phyloP scores from a whole-genome alignment of 495 filamentous ascomycete genomes.

The Talaromyces stipitatus region DNA sequence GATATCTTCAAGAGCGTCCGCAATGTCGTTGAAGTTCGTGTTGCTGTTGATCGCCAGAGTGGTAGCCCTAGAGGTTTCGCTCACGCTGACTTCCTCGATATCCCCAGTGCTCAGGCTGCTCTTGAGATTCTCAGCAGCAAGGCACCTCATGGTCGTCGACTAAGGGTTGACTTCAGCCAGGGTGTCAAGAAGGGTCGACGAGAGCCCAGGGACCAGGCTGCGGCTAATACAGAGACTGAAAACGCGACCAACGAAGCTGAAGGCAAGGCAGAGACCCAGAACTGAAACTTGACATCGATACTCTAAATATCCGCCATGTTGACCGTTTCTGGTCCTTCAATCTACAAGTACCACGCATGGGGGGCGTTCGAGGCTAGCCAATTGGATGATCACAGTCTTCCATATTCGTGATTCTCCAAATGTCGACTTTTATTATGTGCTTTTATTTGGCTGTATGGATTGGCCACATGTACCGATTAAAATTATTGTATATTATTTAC shows the following conservation, averaged over 20 bases:
- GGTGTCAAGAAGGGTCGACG: neutral
- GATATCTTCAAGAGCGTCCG: conserved; percentile 64
- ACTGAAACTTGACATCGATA: neutral
- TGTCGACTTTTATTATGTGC: neutral
- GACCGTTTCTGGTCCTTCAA: neutral
- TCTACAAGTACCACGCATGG: neutral
- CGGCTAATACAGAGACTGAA: neutral
- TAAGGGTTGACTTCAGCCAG: conserved; percentile 58
- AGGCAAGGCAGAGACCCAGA: neutral
- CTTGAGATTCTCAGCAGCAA: conserved; percentile 47
- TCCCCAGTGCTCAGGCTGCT: conserved; percentile 52
- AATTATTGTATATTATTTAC: neutral
- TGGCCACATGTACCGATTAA: neutral
- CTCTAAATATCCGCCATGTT: neutral
- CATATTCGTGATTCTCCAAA: neutral
- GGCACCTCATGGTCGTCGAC: conserved; percentile 54
- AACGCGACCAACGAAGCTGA: neutral
- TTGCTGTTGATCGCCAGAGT: conserved; percentile 82
- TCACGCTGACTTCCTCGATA: conserved; percentile 75
- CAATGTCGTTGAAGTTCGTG: conserved; percentile 72
- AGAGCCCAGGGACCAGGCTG: no score
- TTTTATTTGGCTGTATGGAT: neutral
- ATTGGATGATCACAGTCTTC: neutral
- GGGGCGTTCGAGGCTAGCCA: neutral
- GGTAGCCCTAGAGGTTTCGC: conserved; percentile 85